phyloP scores from a whole-genome alignment of 2,329 filamentous ascomycete species.

The Stenocarpella maydis region DNA sequence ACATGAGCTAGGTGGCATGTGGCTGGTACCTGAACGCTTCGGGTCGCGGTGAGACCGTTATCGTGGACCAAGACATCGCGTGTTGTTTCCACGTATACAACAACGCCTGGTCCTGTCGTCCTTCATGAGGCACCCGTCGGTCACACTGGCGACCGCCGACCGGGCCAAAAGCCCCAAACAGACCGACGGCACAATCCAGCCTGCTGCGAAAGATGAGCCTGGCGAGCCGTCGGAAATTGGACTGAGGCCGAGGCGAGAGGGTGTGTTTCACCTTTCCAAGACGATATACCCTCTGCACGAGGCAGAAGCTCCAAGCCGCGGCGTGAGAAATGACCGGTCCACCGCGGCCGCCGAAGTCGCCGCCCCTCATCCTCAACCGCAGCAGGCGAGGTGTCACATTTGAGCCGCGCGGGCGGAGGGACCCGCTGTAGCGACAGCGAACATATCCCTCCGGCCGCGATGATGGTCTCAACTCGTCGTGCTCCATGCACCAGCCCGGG shows the following conservation, averaged over 20 bases:
- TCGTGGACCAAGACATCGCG: conserved; percentile 9
- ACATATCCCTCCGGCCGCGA: not conserved
- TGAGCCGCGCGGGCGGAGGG: too few relatives aligned
- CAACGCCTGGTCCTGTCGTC: not conserved
- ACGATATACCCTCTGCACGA: not conserved
- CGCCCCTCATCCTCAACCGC: not conserved
- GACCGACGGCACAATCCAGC: not conserved
- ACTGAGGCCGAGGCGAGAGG: not conserved
- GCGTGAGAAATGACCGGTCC: conserved; percentile 16
- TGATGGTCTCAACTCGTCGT: not conserved
- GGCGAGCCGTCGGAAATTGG: not conserved
- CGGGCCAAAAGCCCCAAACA: not conserved
- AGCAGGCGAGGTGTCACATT: conserved; percentile 20
- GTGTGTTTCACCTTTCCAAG: not conserved
- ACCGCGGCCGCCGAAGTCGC: not conserved
- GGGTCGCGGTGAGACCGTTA: not conserved
- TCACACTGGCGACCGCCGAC: conserved; percentile 5
- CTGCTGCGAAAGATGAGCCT: not conserved
- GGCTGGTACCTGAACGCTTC: not conserved
- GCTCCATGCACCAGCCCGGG: not conserved
- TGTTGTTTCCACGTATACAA: not conserved
- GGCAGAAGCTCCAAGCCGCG: not conserved
- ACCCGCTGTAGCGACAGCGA: conserved; percentile 7
- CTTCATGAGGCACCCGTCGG: conserved; percentile 21
- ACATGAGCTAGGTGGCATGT: conserved; percentile 10